Conservation (phyloP, 208 protist genomes). For the Leishmania gerbilli region DNA sequence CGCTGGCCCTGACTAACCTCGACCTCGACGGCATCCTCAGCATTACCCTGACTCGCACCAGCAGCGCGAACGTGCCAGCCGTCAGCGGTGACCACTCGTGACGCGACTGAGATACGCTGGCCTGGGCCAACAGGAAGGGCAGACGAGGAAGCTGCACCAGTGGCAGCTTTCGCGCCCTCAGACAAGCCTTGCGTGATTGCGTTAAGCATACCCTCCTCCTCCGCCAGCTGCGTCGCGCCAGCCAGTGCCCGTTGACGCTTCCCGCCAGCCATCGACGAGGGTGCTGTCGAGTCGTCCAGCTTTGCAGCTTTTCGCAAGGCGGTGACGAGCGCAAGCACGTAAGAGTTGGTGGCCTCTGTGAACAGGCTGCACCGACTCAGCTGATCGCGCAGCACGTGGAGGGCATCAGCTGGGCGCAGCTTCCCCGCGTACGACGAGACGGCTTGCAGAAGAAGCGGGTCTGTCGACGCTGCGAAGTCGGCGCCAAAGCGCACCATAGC, state of each 20-base stretch:
- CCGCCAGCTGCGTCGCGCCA: conserved; percentile 18
- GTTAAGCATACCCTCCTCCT: conserved; percentile 45
- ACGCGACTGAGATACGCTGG: conserved; percentile 38
- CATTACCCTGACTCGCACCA: conserved; percentile 10
- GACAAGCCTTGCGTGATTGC: conserved; percentile 36
- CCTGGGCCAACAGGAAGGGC: conserved; percentile 3
- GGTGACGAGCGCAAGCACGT: conserved; percentile 56
- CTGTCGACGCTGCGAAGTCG: conserved; percentile 66
- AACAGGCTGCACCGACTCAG: conserved; percentile 64
- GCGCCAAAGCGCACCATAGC: conserved; percentile 73
- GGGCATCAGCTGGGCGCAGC: conserved; percentile 64
- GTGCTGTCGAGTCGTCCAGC: conserved; percentile 47
- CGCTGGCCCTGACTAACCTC: conserved; percentile 18
- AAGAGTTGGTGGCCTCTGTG: conserved; percentile 45
- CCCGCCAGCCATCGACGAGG: conserved; percentile 5
- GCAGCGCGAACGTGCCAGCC: conserved; percentile 68
- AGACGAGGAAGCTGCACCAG: neutral
- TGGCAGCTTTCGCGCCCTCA: neutral
- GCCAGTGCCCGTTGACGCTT: conserved; percentile 43
- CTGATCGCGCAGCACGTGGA: conserved; percentile 39
- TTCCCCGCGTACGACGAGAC: conserved; percentile 70
- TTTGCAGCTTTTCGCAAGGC: conserved; percentile 72
- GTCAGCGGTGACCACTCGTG: conserved; percentile 58
- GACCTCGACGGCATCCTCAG: conserved; percentile 24
- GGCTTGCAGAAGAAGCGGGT: conserved; percentile 73